Percentiles rank a stretch among this genome's conserved stretches.
Conservation (phyloP, 1,139 yeast genomes). For the Candida tetrigidarum region DNA sequence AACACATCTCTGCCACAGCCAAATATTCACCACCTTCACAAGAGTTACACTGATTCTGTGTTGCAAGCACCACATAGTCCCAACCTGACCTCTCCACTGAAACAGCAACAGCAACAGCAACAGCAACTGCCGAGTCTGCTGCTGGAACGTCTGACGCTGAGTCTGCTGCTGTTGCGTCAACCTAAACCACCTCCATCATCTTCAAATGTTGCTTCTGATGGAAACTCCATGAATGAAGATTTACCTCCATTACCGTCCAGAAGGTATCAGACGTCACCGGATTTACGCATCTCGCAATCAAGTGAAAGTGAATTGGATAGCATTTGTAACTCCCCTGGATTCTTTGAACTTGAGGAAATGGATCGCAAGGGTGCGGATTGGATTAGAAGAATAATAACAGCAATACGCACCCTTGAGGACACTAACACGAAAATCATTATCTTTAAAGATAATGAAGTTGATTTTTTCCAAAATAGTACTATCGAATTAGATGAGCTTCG, state of each 20-base stretch:
- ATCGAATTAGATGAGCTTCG: slow-evolving; percentile 15
- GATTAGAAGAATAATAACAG: slow-evolving; percentile 46
- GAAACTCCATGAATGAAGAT: slow-evolving; percentile 15
- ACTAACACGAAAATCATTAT: slow-evolving; percentile 38
- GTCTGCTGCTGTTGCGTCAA: not conserved
- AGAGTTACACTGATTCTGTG: slow-evolving; percentile 11
- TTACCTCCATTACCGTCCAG: slow-evolving; percentile 19
- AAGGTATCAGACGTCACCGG: slow-evolving; percentile 8
- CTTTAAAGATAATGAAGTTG: slow-evolving; percentile 42
- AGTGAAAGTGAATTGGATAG: slow-evolving; percentile 14
- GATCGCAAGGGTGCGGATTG: slow-evolving; percentile 55
- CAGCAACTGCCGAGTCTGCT: not conserved
- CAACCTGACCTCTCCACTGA: too few species aligned
- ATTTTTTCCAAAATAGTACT: slow-evolving; percentile 28
- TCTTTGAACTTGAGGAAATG: slow-evolving; percentile 35
- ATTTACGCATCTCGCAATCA: not conserved
- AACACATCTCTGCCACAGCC: not conserved
- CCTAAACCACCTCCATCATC: slow-evolving; percentile 21
- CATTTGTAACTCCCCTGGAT: slow-evolving; percentile 18
- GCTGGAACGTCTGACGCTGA: slow-evolving; percentile 3
- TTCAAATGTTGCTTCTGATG: slow-evolving; percentile 20
- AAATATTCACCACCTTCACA: not conserved
- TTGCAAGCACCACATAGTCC: slow-evolving; percentile 1
- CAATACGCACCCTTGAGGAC: slow-evolving; percentile 43
- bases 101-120: not conserved